Evolutionary conservation across 257 asterid genomes (phyloP), one percentile per base, ranked within the genome.

Genomic region (Apocynum venetum): DNA sequence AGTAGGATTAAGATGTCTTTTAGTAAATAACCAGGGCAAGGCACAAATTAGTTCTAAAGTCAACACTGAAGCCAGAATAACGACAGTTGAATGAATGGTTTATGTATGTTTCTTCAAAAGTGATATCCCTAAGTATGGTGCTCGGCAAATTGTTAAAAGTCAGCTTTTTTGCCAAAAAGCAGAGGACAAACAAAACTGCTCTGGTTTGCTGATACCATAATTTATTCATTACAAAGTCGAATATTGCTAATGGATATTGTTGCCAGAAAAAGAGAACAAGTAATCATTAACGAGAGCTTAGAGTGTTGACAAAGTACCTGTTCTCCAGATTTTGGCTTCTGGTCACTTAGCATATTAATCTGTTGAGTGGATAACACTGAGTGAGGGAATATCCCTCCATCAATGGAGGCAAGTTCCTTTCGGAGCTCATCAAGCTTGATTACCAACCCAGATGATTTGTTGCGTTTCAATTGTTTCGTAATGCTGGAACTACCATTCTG

Each of bases 371-470:
- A 93, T 78, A 95, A 80, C 36, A 95, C 91, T 7, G 97, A 91
- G 80, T 93, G 96, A 73, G 98, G 98, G 80, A 95, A 93, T 89
- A 93, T 86, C 65, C 93, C 90, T n/a, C 97, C 98, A 65, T 93
- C 91, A 56, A 78, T 80, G 13, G 88, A 86, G 67, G 97, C 94
- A 65, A 92, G 89, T 79, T 91, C 96, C 82, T 89, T 95, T 59
- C 98, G 92, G 77, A 95, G 90, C 91, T 92, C 93, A 51, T 91
- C 97, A 38, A 95, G 96, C 87, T 85, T 91, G 73, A 79, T 79
- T 79, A 88, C 91, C 88, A 95, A 76, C 43, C 81, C 92, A 25
- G 87, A 82, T 56, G 95, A 87, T 85, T 85, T 88, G 78, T 84
- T 77, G 55, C 92, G 89, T 84, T 89, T 93, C 79, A 81, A 74